Conservation (phyloP, 179 eudicot species). For the Sideroxylon spinosum region DNA sequence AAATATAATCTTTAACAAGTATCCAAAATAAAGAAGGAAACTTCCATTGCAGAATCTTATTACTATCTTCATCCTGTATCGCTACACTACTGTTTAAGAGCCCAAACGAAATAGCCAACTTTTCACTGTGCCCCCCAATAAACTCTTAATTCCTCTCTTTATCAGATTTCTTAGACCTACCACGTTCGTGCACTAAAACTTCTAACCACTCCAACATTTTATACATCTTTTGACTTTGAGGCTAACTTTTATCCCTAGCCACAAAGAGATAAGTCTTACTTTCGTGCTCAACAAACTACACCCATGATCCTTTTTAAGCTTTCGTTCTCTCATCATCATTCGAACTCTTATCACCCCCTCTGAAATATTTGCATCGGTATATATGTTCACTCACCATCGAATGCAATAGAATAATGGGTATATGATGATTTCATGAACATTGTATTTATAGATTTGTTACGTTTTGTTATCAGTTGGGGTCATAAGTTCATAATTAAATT, state of each 20-base stretch:
- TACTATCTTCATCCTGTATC: too few relatives aligned
- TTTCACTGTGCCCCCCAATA: constrained; percentile 57
- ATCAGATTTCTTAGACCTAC: constrained; percentile 13
- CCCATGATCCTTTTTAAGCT: constrained; percentile 49
- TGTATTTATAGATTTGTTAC: too few relatives aligned
- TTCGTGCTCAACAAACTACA: constrained; percentile 46
- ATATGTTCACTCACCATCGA: too few relatives aligned
- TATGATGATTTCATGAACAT: too few relatives aligned
- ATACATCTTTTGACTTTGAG: constrained; percentile 43
- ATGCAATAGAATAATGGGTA: too few relatives aligned
- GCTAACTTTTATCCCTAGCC: constrained; percentile 57
- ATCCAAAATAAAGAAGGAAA: too few relatives aligned
- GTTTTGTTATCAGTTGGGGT: too few relatives aligned
- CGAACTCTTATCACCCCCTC: constrained; percentile 45
- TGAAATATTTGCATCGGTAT: constrained; percentile 31
- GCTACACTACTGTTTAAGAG: constrained; percentile 33
- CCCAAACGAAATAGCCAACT: constrained; percentile 61
- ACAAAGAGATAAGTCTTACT: constrained; percentile 55
- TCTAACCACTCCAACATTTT: constrained; percentile 45
- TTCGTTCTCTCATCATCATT: constrained; percentile 42
- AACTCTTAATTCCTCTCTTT: constrained; percentile 19
- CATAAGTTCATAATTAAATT: too few relatives aligned
- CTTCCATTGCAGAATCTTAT: too few relatives aligned
- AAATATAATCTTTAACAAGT: too few relatives aligned
- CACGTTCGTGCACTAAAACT: constrained; percentile 24